A percentile compares a stretch with the other conserved stretches of the same genome.
Evolutionary conservation across 208 protist species (phyloP).

Genomic region (Crithidia bombi): DNA sequence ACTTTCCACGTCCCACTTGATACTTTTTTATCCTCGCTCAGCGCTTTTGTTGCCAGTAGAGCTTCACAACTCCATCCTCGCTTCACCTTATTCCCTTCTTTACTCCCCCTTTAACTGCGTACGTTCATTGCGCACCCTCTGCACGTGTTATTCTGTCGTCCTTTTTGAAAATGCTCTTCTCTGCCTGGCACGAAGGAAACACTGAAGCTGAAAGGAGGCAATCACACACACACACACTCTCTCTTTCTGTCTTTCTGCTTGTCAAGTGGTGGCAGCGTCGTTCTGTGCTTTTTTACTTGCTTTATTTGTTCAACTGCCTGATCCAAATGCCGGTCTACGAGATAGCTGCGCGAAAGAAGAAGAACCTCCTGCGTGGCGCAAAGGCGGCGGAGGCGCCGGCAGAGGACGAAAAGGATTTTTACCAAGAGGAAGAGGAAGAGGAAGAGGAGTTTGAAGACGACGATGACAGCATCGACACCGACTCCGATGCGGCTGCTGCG

Average conservation of each 20-base stretch:
- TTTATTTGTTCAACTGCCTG: constrained; percentile 4
- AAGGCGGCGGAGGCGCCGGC: constrained; percentile 19
- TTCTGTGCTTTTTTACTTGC: neutral
- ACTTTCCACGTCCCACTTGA: too few species aligned
- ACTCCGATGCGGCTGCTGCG: constrained; percentile 1
- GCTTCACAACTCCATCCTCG: too few species aligned
- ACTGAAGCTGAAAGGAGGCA: neutral
- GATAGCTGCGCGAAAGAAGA: constrained; percentile 62
- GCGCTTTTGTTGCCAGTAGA: too few species aligned
- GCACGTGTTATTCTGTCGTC: too few species aligned
- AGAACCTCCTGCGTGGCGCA: constrained; percentile 32
- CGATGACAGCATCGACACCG: constrained; percentile 12
- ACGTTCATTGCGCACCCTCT: too few species aligned
- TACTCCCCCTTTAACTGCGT: too few species aligned
- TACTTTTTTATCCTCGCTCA: too few species aligned
- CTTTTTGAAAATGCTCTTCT: neutral
- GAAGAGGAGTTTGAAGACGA: constrained; percentile 15
- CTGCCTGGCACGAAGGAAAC: neutral
- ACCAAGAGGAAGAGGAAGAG: constrained; percentile 35
- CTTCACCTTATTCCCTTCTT: neutral
- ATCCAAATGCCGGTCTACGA: constrained; percentile 69
- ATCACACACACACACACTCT: neutral
- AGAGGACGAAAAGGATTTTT: constrained; percentile 31
- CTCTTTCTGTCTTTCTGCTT: neutral
- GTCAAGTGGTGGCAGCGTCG: neutral